Conservation (phyloP, 768 basidiomycete species). For the Lactarius akahatsu region DNA sequence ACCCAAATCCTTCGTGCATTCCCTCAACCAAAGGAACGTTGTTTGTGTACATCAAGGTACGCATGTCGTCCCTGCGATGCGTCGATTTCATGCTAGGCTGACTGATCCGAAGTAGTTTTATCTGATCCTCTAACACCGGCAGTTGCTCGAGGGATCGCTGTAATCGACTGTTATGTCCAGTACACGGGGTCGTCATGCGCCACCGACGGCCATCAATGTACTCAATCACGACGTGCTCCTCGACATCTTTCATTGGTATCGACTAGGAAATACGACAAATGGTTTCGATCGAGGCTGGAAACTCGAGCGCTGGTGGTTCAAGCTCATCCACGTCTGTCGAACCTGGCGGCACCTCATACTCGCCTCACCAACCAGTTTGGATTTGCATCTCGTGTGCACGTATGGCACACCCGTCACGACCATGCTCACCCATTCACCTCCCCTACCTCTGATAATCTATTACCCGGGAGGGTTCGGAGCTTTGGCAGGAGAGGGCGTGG, state of each 20-base stretch:
- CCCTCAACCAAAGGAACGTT: too few relatives aligned
- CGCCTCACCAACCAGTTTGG: neutral
- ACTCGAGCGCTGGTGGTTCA: too few relatives aligned
- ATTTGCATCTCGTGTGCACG: constrained; percentile 6
- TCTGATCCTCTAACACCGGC: too few relatives aligned
- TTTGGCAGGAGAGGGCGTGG: neutral
- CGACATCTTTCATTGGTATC: neutral
- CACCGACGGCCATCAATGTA: neutral
- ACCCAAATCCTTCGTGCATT: too few relatives aligned
- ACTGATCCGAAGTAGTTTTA: too few relatives aligned
- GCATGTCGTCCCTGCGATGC: too few relatives aligned
- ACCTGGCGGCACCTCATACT: constrained; percentile 3
- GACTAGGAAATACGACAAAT: neutral
- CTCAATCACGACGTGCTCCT: constrained; percentile 1
- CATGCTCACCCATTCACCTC: neutral
- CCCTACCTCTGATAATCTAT: constrained; percentile 10
- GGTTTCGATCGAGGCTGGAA: neutral
- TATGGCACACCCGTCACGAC: neutral
- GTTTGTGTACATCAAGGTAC: too few relatives aligned
- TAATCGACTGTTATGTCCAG: too few relatives aligned
- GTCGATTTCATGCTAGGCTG: too few relatives aligned
- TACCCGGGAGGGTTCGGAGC: neutral
- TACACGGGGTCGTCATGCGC: too few relatives aligned
- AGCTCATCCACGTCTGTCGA: neutral
- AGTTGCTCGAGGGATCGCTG: too few relatives aligned